Base-by-base conservation (phyloP, 257 asterid species). In the Capsicum rhomboideum region DNA sequence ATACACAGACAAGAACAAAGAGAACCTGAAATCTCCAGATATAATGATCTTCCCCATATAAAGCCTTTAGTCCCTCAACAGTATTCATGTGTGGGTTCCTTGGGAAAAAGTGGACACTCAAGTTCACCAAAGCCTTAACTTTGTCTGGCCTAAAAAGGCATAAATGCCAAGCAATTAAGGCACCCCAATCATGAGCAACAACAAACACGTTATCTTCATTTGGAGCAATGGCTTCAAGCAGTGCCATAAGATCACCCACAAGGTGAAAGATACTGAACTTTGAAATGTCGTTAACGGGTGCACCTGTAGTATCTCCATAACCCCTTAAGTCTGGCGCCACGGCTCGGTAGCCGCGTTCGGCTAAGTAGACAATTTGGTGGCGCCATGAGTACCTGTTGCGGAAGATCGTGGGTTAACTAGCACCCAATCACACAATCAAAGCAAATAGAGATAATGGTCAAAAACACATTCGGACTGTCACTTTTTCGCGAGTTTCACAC, bases 181-280 rank as follows among this genome's bases (percentile, higher is more conserved):
- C 97, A 20, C 98, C 98, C 97, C 93, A 94, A 87, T 94, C 97
- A 85, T 93, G 97, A 28, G 93, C 98, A 4, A 93, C 98, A 29
- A 94, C 95, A 87, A 93, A 93, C 85, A 93, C 97, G 87, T 91
- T 86, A 0, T 82, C 93, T 42, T 83, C 94, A 59, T 82, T 18
- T 4, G 88, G 86, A 9, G 90, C 89, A 8, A 94, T 72, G 23
- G 91, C 93, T 54, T 90, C 92, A 2, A 94, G 89, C 12, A 94
- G 93, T 12, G 75, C 80, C 16, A 92, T 29, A 46, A 93, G 77
- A 83, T 94, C 98, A 20, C 98, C 97, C 53, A 92, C 97, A 18
- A 92, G 10, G 82, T 92, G 95, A 28, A 86, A 16, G 18, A 58
- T 0, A 61, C 85, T 86, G 92, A 92, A 94, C 83, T 92, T 92